phyloP scores from a whole-genome alignment of 1,284 basidiomycete genomes.

The Naganishia sp. region DNA sequence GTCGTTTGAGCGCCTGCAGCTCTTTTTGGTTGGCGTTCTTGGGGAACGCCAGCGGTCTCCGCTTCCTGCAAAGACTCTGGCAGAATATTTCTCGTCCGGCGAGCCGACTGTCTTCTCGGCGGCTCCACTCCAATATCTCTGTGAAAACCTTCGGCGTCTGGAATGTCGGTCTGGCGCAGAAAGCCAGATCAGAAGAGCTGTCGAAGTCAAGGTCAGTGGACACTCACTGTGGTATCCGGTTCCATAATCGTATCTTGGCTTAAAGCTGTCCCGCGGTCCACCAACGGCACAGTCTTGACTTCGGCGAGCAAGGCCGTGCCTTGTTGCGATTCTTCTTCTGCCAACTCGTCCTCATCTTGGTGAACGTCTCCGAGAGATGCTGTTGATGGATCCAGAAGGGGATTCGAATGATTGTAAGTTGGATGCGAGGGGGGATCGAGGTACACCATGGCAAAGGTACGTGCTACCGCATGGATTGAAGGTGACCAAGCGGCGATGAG shows the following conservation, averaged over 20 bases:
- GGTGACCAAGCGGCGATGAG: not conserved
- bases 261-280: slow-evolving; percentile 12
- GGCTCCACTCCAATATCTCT: not conserved
- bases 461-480: too few species aligned
- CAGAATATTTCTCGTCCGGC: slow-evolving; percentile 25
- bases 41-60: not conserved
- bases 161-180: slow-evolving; percentile 10
- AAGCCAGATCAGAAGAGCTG: not conserved
- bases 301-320: not conserved
- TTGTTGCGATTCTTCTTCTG: not conserved
- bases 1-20: not conserved
- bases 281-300: not conserved
- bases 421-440: slow-evolving; percentile 31
- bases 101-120: slow-evolving; percentile 25
- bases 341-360: not conserved
- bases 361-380: slow-evolving; percentile 7
- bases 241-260: slow-evolving; percentile 13
- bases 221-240: slow-evolving; percentile 11
- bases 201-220: not conserved
- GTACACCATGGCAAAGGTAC: not conserved
- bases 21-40: not conserved
- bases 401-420: slow-evolving; percentile 34
- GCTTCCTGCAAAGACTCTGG: slow-evolving; percentile 3
- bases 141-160: not conserved
- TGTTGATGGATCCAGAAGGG: slow-evolving; percentile 31